Evolutionary conservation across 805 yeast genomes (phyloP).

Genomic region (Pichia ethanolica): DNA sequence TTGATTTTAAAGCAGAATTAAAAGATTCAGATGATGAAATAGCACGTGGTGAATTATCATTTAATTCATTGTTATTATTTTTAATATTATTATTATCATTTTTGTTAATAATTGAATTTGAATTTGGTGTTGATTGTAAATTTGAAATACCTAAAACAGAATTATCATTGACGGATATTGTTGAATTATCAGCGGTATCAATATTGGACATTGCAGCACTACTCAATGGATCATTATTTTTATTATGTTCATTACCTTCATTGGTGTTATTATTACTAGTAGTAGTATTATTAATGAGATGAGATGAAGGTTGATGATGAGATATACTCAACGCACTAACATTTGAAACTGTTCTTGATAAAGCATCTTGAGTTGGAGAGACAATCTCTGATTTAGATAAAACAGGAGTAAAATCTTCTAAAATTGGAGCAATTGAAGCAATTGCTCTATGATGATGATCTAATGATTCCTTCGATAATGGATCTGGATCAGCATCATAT

Average conservation of each 20-base stretch:
- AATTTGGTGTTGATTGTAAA: no score
- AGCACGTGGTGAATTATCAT: slow-evolving; percentile 5
- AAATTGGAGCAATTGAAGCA: slow-evolving; percentile 73
- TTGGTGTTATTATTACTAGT: neutral
- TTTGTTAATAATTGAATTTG: no score
- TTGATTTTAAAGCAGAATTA: slow-evolving; percentile 13
- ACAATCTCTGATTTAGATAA: slow-evolving; percentile 40
- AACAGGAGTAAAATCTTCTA: slow-evolving; percentile 64
- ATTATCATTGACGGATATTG: neutral
- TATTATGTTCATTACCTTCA: neutral
- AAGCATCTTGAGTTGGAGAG: slow-evolving; percentile 25
- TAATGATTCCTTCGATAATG: slow-evolving; percentile 27
- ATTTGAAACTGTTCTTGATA: slow-evolving; percentile 28
- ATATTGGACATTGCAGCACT: no score
- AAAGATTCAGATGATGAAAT: slow-evolving; percentile 9
- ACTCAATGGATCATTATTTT: no score
- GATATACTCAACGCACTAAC: slow-evolving; percentile 25
- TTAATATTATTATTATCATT: neutral
- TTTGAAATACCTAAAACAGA: neutral
- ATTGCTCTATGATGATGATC: slow-evolving; percentile 48
- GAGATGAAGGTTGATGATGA: slow-evolving; percentile 7
- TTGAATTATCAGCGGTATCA: neutral
- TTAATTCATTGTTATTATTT: neutral
- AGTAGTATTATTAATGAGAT: no score
- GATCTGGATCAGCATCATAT: slow-evolving; percentile 19